Conservation (phyloP, 345 rosid genomes). For the Acer saccharum region DNA sequence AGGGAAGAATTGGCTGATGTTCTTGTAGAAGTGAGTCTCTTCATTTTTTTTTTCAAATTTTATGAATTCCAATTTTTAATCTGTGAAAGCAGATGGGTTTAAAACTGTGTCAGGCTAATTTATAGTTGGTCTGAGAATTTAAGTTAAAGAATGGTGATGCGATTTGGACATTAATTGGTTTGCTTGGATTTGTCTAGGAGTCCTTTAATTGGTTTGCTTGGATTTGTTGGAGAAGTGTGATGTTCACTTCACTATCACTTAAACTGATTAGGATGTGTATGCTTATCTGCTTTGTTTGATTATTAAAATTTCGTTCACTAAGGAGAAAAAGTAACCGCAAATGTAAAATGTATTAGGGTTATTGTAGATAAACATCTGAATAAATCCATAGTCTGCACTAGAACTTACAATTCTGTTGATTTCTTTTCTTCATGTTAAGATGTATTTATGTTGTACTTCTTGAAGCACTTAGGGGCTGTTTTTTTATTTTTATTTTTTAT, state of each 20-base stretch:
- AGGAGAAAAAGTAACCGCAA: not conserved
- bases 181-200: not conserved
- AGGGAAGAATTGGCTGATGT: slow-evolving; percentile 87
- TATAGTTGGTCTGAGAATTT: not conserved
- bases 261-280: not conserved
- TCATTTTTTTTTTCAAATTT: not conserved
- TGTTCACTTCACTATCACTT: not conserved
- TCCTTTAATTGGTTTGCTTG: not conserved
- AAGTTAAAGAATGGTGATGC: not conserved
- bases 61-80: not conserved
- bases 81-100: not conserved
- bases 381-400: not conserved
- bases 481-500: too few relatives aligned
- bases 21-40: slow-evolving; percentile 55
- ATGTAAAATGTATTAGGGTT: not conserved
- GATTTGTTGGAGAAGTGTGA: not conserved
- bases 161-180: not conserved
- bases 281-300: not conserved
- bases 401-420: not conserved
- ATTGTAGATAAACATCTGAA: not conserved
- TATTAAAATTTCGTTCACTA: not conserved
- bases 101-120: not conserved
- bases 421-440: not conserved
- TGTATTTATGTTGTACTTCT: not conserved
- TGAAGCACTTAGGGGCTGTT: not conserved